Conservation (phyloP, 2,329 filamentous ascomycete species). For the Nakataea oryzae region DNA sequence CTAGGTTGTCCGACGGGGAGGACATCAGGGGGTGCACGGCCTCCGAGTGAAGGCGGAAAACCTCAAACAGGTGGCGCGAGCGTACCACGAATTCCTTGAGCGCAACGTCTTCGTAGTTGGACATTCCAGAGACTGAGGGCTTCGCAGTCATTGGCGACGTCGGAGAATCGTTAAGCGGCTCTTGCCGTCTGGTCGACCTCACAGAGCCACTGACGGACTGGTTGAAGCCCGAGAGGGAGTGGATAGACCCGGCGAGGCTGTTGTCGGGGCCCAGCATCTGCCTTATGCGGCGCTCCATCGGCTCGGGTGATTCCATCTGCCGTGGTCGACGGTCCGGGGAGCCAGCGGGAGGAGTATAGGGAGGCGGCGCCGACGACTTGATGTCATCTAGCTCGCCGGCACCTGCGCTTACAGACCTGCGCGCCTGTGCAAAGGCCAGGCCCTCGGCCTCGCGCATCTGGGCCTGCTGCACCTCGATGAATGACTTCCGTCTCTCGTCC, state of each 20-base stretch:
- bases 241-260: slow-evolving; percentile 13
- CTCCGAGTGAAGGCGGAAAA: slow-evolving; percentile 72
- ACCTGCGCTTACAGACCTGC: slow-evolving; percentile 20
- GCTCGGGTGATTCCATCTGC: slow-evolving; percentile 11
- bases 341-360: not conserved
- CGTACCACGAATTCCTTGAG: slow-evolving; percentile 60
- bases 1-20: slow-evolving; percentile 55
- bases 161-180: slow-evolving; percentile 11
- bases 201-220: slow-evolving; percentile 15
- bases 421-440: slow-evolving; percentile 43
- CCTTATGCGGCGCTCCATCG: slow-evolving; percentile 6
- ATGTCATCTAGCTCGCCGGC: not conserved
- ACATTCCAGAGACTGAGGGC: slow-evolving; percentile 12
- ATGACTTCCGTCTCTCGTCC: slow-evolving; percentile 45
- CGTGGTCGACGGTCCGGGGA: not conserved
- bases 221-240: slow-evolving; percentile 11
- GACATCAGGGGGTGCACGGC: slow-evolving; percentile 54
- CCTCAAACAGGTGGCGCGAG: slow-evolving; percentile 61
- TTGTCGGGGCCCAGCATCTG: not conserved
- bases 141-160: slow-evolving; percentile 19
- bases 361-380: not conserved
- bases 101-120: slow-evolving; percentile 50
- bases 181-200: slow-evolving; percentile 14
- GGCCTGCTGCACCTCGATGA: slow-evolving; percentile 47
- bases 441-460: slow-evolving; percentile 53